Evolutionary conservation across 2,329 filamentous ascomycete species (phyloP).

Genomic region (Neofusicoccum sp.): DNA sequence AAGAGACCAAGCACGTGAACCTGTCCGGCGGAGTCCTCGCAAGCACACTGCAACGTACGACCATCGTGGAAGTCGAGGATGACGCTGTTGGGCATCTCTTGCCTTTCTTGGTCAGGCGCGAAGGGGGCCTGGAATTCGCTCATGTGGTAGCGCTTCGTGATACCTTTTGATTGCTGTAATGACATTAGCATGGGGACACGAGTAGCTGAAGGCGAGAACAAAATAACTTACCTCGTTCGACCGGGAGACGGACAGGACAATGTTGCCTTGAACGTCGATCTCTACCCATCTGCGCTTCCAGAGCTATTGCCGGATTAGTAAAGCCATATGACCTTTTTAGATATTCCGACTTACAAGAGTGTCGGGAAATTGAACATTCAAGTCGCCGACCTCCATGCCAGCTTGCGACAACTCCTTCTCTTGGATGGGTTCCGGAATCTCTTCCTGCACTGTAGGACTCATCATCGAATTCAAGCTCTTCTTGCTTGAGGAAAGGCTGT

Average conservation of each 20-base stretch:
- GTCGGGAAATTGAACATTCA: constrained; percentile 97
- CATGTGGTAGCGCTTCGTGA: constrained; percentile 79
- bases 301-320: constrained; percentile 46
- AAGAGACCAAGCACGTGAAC: constrained; percentile 29
- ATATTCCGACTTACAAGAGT: constrained; percentile 58
- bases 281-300: constrained; percentile 93
- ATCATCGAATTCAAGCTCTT: constrained; percentile 45
- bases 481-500: constrained; percentile 54
- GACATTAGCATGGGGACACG: constrained; percentile 15
- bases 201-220: background rate
- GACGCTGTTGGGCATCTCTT: constrained; percentile 88
- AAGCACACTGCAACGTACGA: constrained; percentile 61
- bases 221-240: constrained; percentile 50
- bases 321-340: background rate
- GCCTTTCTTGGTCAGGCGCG: constrained; percentile 82
- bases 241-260: constrained; percentile 73
- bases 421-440: constrained; percentile 23
- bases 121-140: constrained; percentile 78
- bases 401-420: constrained; percentile 20
- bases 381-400: constrained; percentile 74
- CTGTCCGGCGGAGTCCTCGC: constrained; percentile 35
- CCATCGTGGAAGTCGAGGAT: constrained; percentile 62
- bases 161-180: constrained; percentile 47
- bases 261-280: constrained; percentile 77
- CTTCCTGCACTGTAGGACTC: constrained; percentile 41